Conservation (phyloP, 148 eudicot genomes). For the Dysphania ambrosioides region DNA sequence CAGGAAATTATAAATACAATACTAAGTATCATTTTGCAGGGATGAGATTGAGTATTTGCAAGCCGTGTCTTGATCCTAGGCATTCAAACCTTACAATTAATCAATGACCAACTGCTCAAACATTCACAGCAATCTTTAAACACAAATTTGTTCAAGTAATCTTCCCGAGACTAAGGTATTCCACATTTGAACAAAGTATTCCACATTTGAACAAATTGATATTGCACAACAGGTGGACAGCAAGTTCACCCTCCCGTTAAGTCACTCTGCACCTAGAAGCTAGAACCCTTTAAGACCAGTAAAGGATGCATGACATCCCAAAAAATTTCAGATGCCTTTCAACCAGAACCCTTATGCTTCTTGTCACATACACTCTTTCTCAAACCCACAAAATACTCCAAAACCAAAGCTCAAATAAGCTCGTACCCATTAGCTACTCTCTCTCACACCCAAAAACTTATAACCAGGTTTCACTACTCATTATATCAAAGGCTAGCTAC, state of each 20-base stretch:
- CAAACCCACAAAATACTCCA: not conserved
- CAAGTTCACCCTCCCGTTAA: no score
- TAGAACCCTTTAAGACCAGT: no score
- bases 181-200: no score
- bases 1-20: no score
- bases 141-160: not conserved
- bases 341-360: not conserved
- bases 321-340: not conserved
- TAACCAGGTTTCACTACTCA: slow-evolving; percentile 1
- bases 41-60: no score
- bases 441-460: not conserved
- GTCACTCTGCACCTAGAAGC: no score
- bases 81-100: no score
- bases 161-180: not conserved
- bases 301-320: not conserved
- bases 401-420: not conserved
- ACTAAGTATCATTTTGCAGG: no score
- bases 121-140: not conserved
- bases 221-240: not conserved
- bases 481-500: not conserved
- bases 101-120: not conserved
- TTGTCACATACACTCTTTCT: not conserved
- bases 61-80: not conserved
- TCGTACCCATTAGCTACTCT: not conserved
- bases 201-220: not conserved